Evolutionary conservation across 75 land plant genomes (phyloP).

Genomic region (Pinus tabuliformis): DNA sequence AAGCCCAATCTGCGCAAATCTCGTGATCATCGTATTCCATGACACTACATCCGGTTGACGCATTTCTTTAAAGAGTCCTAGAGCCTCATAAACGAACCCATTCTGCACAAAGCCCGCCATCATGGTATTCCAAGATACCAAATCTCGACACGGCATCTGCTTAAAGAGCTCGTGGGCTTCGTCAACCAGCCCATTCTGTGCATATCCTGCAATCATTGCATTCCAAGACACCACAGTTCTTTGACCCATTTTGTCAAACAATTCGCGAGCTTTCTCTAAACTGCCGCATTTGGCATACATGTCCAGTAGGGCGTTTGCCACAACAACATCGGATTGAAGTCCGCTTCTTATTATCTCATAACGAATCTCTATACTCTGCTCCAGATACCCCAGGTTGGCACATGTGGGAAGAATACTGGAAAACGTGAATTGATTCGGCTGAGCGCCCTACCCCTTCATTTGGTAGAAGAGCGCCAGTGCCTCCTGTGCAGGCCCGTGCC

Average conservation of each 20-base stretch:
- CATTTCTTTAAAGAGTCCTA: constrained; percentile 4
- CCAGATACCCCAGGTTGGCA: constrained; percentile 3
- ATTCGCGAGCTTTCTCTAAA: neutral
- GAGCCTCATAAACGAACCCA: neutral
- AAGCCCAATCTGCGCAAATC: constrained; percentile 44
- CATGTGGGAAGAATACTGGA: constrained; percentile 13
- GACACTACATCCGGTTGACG: constrained; percentile 21
- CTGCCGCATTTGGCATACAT: constrained; percentile 1
- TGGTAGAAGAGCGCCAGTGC: constrained; percentile 12
- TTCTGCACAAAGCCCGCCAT: constrained; percentile 12
- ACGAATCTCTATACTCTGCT: constrained; percentile 7
- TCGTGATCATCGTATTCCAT: constrained; percentile 57
- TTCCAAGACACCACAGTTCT: constrained; percentile 42
- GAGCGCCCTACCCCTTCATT: constrained; percentile 6
- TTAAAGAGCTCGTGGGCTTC: constrained; percentile 21
- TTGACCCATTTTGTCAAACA: constrained; percentile 31
- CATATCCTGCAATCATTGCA: constrained; percentile 57
- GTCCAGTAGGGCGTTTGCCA: constrained; percentile 9
- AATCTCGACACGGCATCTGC: constrained; percentile 10
- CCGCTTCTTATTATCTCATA: neutral
- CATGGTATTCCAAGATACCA: constrained; percentile 18
- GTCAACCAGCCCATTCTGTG: constrained; percentile 15
- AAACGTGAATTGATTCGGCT: constrained; percentile 13
- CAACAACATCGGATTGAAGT: constrained; percentile 9
- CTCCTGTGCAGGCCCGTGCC: neutral